These are phyloP conservation scores for Trichomonas gallinae DNA, from an alignment of 208 protist genomes.

Conservation along the genomic window DNA sequence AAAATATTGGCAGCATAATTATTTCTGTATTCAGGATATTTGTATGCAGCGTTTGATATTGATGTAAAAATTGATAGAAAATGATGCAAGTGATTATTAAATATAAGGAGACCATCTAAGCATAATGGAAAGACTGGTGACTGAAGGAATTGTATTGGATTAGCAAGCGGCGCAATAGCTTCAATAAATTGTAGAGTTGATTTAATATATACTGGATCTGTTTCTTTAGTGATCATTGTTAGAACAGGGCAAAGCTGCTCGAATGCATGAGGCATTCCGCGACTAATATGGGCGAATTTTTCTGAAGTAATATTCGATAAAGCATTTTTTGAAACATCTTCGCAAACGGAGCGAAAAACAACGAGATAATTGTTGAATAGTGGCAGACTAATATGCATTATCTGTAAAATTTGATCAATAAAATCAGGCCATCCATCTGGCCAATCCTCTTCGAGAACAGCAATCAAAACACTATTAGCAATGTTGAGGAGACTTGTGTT, in stretches of 20 bases:
- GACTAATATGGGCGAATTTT: neutral
- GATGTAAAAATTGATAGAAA: neutral
- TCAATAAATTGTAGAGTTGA: neutral
- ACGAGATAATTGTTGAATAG: neutral
- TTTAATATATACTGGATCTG: neutral
- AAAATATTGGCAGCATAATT: neutral
- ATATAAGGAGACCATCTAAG: neutral
- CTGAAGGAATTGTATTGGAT: neutral
- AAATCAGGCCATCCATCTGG: neutral
- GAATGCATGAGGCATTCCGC: neutral
- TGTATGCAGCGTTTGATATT: neutral
- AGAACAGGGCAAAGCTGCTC: neutral
- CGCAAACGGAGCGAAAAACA: neutral
- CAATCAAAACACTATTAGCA: neutral
- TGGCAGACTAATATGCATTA: neutral
- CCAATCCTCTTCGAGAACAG: neutral
- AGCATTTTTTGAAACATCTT: neutral
- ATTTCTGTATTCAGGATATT: neutral
- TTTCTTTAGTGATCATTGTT: neutral
- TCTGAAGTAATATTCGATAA: neutral
- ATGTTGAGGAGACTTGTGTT: neutral
- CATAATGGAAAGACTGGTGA: neutral
- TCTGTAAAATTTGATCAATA: neutral
- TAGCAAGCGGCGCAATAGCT: neutral
- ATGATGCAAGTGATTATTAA: neutral